Conservation (phyloP, 2,329 filamentous ascomycete species). For the Nigrospora osmanthi region DNA sequence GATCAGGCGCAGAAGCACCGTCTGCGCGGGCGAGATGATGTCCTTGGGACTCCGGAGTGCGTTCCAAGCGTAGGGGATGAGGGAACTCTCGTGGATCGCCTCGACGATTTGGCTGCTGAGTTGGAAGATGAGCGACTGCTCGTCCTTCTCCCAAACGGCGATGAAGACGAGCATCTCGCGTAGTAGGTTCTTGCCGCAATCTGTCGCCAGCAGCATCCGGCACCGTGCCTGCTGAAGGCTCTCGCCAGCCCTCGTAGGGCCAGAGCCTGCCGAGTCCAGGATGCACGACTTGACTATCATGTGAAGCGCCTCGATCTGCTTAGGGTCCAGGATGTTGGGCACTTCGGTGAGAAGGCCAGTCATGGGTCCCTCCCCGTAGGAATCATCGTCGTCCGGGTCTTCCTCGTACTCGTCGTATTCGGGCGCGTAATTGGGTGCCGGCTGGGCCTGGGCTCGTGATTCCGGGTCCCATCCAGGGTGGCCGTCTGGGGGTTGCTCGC, state of each 20-base stretch:
- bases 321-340: constrained; percentile 86
- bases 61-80: constrained; percentile 89
- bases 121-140: constrained; percentile 91
- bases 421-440: constrained; percentile 12
- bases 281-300: constrained; percentile 98
- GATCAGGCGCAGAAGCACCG: constrained; percentile 82
- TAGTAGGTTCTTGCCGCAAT: constrained; percentile 82
- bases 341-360: constrained; percentile 87
- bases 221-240: constrained; percentile 88
- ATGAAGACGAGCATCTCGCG: constrained; percentile 93
- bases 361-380: constrained; percentile 70
- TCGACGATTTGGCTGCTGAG: constrained; percentile 95
- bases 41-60: constrained; percentile 89
- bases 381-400: constrained; percentile 57
- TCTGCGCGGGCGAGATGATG: constrained; percentile 91
- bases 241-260: constrained; percentile 58
- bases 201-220: constrained; percentile 80
- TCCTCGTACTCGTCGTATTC: constrained; percentile 47
- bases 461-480: background rate
- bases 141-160: constrained; percentile 91
- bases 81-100: constrained; percentile 78
- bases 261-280: constrained; percentile 69
- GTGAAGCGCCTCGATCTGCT: constrained; percentile 90
- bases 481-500: constrained; percentile 14
- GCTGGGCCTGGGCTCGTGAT: background rate